These are phyloP conservation scores for Aspergillus neotritici DNA, from an alignment of 2,329 filamentous ascomycete species.

Conservation along the genomic window DNA sequence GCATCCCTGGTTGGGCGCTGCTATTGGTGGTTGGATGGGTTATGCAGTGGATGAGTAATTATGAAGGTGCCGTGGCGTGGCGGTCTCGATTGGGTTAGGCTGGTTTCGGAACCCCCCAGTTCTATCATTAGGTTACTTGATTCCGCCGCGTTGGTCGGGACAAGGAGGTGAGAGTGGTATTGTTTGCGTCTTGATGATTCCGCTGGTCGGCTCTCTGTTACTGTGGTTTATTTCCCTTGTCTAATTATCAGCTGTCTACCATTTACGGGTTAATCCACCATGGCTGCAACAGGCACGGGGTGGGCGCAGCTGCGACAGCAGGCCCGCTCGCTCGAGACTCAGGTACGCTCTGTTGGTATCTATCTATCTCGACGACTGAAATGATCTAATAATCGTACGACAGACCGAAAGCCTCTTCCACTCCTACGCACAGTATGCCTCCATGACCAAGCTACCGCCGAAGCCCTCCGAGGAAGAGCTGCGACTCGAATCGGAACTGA, in stretches of 20 bases:
- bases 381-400: not conserved
- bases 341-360: slow-evolving; percentile 55
- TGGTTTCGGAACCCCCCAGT: too few species aligned
- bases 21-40: not conserved
- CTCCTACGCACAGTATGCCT: slow-evolving; percentile 84
- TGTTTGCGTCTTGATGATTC: not conserved
- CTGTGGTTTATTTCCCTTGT: not conserved
- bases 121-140: too few species aligned
- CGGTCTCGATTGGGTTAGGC: too few species aligned
- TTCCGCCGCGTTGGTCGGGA: too few species aligned
- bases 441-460: slow-evolving; percentile 68
- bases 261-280: slow-evolving; percentile 22
- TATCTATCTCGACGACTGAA: not conserved
- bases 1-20: not conserved
- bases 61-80: too few species aligned
- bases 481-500: slow-evolving; percentile 71
- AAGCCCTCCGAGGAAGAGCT: slow-evolving; percentile 83
- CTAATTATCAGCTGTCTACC: not conserved
- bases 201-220: not conserved
- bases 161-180: too few species aligned
- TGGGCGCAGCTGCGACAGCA: slow-evolving; percentile 96
- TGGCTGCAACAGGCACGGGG: slow-evolving; percentile 58
- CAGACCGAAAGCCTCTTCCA: slow-evolving; percentile 70
- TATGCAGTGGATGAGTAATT: not conserved
- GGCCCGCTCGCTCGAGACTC: slow-evolving; percentile 78